These are phyloP conservation scores for Pholiota conissans DNA, from an alignment of 768 basidiomycete genomes.

Conservation along the genomic window DNA sequence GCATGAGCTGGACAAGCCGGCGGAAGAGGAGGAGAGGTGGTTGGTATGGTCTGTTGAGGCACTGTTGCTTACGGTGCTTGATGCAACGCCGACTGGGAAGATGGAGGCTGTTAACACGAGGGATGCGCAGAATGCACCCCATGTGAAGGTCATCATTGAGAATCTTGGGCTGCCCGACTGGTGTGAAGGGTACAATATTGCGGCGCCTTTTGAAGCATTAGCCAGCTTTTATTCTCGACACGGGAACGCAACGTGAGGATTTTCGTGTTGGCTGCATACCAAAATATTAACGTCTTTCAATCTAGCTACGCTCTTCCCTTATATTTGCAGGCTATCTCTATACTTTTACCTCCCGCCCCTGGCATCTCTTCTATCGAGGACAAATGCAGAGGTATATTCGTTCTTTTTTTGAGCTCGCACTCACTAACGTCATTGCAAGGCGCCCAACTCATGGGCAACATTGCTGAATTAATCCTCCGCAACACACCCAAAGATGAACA, in stretches of 20 bases:
- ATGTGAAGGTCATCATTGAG: conserved; percentile 36
- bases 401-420: neutral
- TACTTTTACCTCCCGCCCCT: conserved; percentile 54
- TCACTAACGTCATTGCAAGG: conserved; percentile 24
- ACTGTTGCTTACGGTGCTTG: conserved; percentile 36
- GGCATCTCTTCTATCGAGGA: conserved; percentile 42
- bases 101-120: conserved; percentile 3
- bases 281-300: neutral
- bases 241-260: conserved; percentile 56
- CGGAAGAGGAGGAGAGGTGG: conserved; percentile 43
- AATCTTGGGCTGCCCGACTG: conserved; percentile 61
- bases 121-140: conserved; percentile 9
- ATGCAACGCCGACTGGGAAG: conserved; percentile 14
- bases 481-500: conserved; percentile 18
- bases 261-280: neutral
- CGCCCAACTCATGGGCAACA: conserved; percentile 46
- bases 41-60: conserved; percentile 42
- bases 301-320: conserved; percentile 62
- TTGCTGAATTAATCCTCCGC: conserved; percentile 44
- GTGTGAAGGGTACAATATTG: conserved; percentile 60
- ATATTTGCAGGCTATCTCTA: conserved; percentile 63
- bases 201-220: conserved; percentile 67
- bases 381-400: conserved; percentile 58
- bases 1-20: conserved; percentile 27
- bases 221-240: conserved; percentile 58